Evolutionary conservation across 116 monocot genomes (phyloP).

Genomic region (Iris pallida): DNA sequence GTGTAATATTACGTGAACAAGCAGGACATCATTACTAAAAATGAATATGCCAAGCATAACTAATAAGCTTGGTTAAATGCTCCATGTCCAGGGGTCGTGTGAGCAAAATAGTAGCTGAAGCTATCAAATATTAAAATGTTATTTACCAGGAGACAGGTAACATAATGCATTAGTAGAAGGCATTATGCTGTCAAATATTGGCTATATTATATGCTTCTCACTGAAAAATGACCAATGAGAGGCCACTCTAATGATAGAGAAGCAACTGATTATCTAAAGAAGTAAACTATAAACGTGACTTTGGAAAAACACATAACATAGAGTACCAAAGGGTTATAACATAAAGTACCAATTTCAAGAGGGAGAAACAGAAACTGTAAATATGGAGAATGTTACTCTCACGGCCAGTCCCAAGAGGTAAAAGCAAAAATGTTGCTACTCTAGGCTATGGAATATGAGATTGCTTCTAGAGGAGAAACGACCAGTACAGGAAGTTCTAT

Average conservation of each 20-base stretch:
- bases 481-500: constrained; percentile 3
- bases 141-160: constrained; percentile 35
- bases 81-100: too few species aligned
- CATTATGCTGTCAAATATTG: constrained; percentile 41
- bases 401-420: constrained; percentile 26
- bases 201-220: constrained; percentile 14
- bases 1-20: too few species aligned
- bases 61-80: too few species aligned
- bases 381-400: constrained; percentile 1
- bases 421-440: constrained; percentile 22
- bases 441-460: constrained; percentile 45
- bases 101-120: too few species aligned
- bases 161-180: constrained; percentile 6
- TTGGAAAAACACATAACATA: background rate
- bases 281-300: background rate
- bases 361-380: background rate
- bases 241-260: background rate
- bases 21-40: too few species aligned
- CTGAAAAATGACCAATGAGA: background rate
- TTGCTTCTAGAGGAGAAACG: background rate
- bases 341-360: background rate
- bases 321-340: background rate
- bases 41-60: too few species aligned
- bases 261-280: background rate
- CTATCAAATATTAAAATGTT: background rate